phyloP scores from a whole-genome alignment of 257 asterid species.

The Solanum clarkiae region DNA sequence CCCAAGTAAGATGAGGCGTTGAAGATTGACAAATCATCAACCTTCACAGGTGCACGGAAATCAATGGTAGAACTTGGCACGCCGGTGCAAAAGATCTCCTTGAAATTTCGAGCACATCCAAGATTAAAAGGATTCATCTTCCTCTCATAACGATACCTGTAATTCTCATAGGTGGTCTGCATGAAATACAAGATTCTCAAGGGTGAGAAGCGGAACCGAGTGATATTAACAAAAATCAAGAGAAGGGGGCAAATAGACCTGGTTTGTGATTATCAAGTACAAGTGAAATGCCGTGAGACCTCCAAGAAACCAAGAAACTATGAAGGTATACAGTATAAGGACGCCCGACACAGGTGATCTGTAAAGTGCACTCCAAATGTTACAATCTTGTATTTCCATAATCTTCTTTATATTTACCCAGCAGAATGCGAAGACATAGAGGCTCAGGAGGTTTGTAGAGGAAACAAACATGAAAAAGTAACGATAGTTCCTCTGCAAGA shows the following conservation, averaged over 20 bases:
- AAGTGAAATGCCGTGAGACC: slow-evolving; percentile 12
- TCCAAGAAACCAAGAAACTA: slow-evolving; percentile 13
- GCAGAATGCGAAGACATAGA: slow-evolving; percentile 4
- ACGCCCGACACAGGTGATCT: slow-evolving; percentile 5
- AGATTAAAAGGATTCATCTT: slow-evolving; percentile 40
- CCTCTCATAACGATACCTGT: slow-evolving; percentile 27
- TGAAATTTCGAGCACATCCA: slow-evolving; percentile 19
- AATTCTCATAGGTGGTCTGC: slow-evolving; percentile 12
- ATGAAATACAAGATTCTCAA: neutral
- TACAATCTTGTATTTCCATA: neutral
- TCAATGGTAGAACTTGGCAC: slow-evolving; percentile 20
- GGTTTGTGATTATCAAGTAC: slow-evolving; percentile 6
- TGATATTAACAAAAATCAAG: neutral
- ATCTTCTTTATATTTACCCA: slow-evolving; percentile 6
- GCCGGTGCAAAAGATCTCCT: slow-evolving; percentile 25
- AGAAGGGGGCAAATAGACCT: neutral
- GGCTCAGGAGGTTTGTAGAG: slow-evolving; percentile 3
- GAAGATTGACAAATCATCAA: neutral
- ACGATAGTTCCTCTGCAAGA: slow-evolving; percentile 9
- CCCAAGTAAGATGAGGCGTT: slow-evolving; percentile 2
- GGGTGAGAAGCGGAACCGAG: neutral
- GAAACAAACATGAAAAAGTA: slow-evolving; percentile 15
- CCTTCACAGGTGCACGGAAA: slow-evolving; percentile 15
- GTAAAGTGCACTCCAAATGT: neutral
- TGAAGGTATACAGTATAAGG: slow-evolving; percentile 2